Conservation (phyloP, 208 protist genomes). For the Crithidia acanthocephali region DNA sequence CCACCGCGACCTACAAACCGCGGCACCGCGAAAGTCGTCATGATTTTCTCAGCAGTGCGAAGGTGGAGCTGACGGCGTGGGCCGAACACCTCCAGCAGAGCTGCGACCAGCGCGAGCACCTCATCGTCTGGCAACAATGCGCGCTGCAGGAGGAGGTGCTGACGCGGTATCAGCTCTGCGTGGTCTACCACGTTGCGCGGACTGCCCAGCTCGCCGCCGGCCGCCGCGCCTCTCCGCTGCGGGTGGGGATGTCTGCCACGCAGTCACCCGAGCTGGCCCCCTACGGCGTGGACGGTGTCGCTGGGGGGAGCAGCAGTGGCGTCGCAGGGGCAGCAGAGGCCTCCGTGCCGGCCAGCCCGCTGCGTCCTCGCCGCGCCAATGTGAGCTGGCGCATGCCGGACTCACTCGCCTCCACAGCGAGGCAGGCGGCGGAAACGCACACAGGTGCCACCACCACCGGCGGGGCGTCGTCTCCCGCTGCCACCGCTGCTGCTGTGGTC, state of each 20-base stretch:
- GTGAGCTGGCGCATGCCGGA: conserved; percentile 18
- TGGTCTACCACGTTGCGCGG: conserved; percentile 11
- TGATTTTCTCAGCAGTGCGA: conserved; percentile 26
- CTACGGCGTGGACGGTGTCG: not conserved
- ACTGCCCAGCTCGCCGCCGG: not conserved
- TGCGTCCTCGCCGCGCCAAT: conserved; percentile 9
- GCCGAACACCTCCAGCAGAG: conserved; percentile 36
- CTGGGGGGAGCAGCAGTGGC: too few relatives aligned
- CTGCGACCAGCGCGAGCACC: conserved; percentile 37
- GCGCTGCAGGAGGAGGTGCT: conserved; percentile 43
- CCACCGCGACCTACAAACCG: conserved; percentile 7
- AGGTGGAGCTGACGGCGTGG: conserved; percentile 53
- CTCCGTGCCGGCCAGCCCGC: not conserved
- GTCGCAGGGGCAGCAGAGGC: not conserved
- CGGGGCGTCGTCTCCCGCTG: not conserved
- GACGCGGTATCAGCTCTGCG: conserved; percentile 37
- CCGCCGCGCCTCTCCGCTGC: not conserved
- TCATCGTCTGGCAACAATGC: conserved; percentile 41
- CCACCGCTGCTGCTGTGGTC: not conserved
- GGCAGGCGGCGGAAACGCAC: too few relatives aligned
- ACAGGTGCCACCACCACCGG: not conserved
- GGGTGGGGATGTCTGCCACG: not conserved
- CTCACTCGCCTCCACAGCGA: not conserved
- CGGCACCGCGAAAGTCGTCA: conserved; percentile 25
- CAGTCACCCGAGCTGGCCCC: not conserved